Base-by-base conservation (phyloP, 441 rosid species). In the Gossypium davidsonii region DNA sequence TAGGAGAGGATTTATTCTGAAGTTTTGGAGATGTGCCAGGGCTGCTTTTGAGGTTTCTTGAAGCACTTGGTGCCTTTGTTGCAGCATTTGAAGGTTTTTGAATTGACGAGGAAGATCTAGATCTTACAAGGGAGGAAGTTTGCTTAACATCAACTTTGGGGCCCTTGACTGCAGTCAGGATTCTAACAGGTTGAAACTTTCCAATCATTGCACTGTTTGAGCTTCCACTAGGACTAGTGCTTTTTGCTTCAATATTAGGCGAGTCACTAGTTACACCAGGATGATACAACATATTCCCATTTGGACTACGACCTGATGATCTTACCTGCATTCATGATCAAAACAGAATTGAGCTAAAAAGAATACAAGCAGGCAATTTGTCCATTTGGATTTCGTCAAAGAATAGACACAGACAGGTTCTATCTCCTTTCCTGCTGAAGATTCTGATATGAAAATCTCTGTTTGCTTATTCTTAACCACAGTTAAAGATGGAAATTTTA, bases 101-200 rank as follows among this genome's bases (percentile, higher is more conserved):
- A 64, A 57, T 77, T 55, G 81, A 80, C 21, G 28, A 68, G 15
- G 61, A 66, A 77, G 88, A 79, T 76, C 73, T 84, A 48, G 58
- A 58, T 66, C 81, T 75, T 44, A 21, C 48, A 49, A 53, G 73
- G 12, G 53, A 55, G 49, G 82, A 71, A 73, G 68, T 72, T 64
- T 71, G 83, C 78, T 77, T 86, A 65, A 52, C 68, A 76, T 71
- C 78, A 72, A 74, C 23, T 79, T 77, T 85, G 74, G 80, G 18
- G 62, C 78, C 76, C 34, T 62, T 72, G 55, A 67, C n/a, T 0
- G 81, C 76, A 20, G 56, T 66, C 21, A 68, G 67, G 64, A 76
- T 71, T 74, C 82, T 83, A 69, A 76, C 72, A 42, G 89, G 76
- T 77, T 83, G 94, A 79, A 77, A 74, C 79, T 86, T 90, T 73